A percentile compares a stretch with the other conserved stretches of the same genome.
phyloP scores from a whole-genome alignment of 805 yeast genomes.

The Saturnispora besseyi region DNA sequence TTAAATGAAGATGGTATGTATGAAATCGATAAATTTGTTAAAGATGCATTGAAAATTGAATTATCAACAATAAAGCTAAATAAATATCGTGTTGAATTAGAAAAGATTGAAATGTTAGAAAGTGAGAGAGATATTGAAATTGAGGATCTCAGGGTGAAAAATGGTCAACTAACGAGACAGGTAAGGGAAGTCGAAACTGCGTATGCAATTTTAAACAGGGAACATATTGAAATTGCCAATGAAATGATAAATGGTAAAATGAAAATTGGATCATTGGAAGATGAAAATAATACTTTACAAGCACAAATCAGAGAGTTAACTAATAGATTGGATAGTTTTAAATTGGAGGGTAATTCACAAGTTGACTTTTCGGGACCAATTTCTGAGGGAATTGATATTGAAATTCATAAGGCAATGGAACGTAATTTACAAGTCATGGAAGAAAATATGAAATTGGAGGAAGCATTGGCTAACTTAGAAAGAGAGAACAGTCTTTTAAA shows the following conservation, averaged over 20 bases:
- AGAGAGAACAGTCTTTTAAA: constrained; percentile 28
- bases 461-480: constrained; percentile 38
- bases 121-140: constrained; percentile 55
- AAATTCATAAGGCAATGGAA: constrained; percentile 50
- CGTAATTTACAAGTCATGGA: constrained; percentile 61
- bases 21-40: constrained; percentile 64
- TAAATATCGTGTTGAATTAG: constrained; percentile 66
- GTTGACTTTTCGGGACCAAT: constrained; percentile 25
- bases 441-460: constrained; percentile 48
- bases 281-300: constrained; percentile 59
- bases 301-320: constrained; percentile 40
- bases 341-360: constrained; percentile 18
- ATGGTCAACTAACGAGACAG: constrained; percentile 65
- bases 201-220: constrained; percentile 61
- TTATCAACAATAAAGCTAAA: constrained; percentile 64
- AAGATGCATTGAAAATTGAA: constrained; percentile 66
- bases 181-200: constrained; percentile 65
- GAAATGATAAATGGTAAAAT: constrained; percentile 77
- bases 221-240: constrained; percentile 81
- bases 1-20: constrained; percentile 29
- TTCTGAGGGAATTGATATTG: constrained; percentile 33
- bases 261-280: constrained; percentile 60
- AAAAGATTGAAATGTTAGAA: constrained; percentile 62
- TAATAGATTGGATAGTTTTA: constrained; percentile 30
- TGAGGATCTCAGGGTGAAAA: constrained; percentile 48